phyloP scores from a whole-genome alignment of 495 filamentous ascomycete genomes.

The Trichoderma parareesei region DNA sequence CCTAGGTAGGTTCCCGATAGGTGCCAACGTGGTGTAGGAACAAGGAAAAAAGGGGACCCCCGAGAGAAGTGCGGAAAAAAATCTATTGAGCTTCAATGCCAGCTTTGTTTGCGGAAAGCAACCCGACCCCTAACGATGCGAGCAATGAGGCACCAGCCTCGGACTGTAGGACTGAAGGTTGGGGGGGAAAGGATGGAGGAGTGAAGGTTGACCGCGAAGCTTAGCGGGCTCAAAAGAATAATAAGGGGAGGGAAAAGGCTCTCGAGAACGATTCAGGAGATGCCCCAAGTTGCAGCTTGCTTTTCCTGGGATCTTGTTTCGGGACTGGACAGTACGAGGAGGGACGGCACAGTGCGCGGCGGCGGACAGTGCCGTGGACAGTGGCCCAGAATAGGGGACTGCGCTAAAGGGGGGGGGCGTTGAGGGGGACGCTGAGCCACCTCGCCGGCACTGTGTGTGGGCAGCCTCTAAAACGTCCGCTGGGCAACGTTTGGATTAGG shows the following conservation, averaged over 20 bases:
- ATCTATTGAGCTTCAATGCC: slow-evolving; percentile 9
- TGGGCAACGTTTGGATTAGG: slow-evolving; percentile 1
- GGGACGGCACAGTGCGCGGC: not conserved
- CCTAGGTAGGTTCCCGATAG: not conserved
- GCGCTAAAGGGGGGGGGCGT: not conserved
- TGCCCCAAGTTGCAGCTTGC: slow-evolving; percentile 3
- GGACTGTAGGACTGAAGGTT: slow-evolving; percentile 15
- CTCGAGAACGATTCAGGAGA: slow-evolving; percentile 10
- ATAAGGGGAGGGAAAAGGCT: slow-evolving; percentile 9
- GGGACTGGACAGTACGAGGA: not conserved
- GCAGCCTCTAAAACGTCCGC: not conserved
- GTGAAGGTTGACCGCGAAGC: not conserved
- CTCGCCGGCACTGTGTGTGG: not conserved
- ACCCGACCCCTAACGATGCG: slow-evolving; percentile 7
- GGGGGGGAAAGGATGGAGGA: slow-evolving; percentile 2
- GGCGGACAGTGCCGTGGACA: not conserved
- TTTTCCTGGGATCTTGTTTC: slow-evolving; percentile 6
- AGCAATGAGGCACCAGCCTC: slow-evolving; percentile 15
- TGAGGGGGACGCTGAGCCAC: slow-evolving; percentile 7
- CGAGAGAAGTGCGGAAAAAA: slow-evolving; percentile 18
- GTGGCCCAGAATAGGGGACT: slow-evolving; percentile 5
- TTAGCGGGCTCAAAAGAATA: slow-evolving; percentile 5
- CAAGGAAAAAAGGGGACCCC: slow-evolving; percentile 16
- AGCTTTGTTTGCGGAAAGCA: slow-evolving; percentile 10
- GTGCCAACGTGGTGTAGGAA: slow-evolving; percentile 4